Conservation (phyloP, 1,139 yeast genomes). For the Hemisphaericaspora lyxosophila region DNA sequence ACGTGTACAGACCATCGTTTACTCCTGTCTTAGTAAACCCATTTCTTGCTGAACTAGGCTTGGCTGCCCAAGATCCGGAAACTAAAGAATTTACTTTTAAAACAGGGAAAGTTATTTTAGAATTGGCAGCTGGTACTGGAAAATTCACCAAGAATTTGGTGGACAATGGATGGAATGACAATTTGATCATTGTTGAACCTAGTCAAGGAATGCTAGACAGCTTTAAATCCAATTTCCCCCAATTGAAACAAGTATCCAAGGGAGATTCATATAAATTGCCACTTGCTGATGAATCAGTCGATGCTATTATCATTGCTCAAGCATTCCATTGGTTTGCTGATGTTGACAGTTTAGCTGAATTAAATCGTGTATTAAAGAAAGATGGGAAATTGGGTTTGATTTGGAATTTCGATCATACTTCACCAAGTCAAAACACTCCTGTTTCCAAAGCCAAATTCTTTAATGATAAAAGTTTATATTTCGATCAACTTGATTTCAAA, state of each 20-base stretch:
- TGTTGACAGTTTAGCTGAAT: conserved; percentile 46
- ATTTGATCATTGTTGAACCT: conserved; percentile 54
- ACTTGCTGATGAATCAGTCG: conserved; percentile 42
- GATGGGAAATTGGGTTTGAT: conserved; percentile 52
- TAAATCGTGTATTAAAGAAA: conserved; percentile 51
- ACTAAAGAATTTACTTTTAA: conserved; percentile 14
- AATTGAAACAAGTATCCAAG: conserved; percentile 28
- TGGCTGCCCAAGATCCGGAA: conserved; percentile 19
- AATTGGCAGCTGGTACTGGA: conserved; percentile 67
- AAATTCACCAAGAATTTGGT: conserved; percentile 55
- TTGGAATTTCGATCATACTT: conserved; percentile 59
- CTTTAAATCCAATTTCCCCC: conserved; percentile 50
- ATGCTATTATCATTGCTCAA: conserved; percentile 59
- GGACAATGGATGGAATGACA: conserved; percentile 37
- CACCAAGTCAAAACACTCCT: conserved; percentile 15
- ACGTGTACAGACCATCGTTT: conserved; percentile 57
- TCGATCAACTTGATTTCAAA: conserved; percentile 3
- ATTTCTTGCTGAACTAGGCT: conserved; percentile 39
- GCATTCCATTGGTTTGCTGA: conserved; percentile 73
- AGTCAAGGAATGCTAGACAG: conserved; percentile 57
- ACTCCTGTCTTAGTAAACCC: conserved; percentile 45
- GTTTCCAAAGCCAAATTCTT: conserved; percentile 9
- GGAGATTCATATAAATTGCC: conserved; percentile 56
- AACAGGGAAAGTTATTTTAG: conserved; percentile 40
- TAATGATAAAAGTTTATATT: conserved; percentile 13